These are phyloP conservation scores for Macrolepiota fuliginosa DNA, from an alignment of 768 basidiomycete species.

Conservation along the genomic window DNA sequence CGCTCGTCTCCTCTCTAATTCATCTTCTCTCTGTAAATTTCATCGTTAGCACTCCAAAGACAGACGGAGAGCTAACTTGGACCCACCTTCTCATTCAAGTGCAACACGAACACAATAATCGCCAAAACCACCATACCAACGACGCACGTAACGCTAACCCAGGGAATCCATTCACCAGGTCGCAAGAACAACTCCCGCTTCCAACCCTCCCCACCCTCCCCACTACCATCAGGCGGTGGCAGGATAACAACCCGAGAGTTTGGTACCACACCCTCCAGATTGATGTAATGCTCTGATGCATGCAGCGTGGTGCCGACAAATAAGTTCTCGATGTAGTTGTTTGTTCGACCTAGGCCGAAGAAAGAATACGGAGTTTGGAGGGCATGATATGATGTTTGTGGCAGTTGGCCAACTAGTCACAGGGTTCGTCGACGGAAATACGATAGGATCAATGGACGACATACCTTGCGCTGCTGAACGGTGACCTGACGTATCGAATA, in stretches of 20 bases:
- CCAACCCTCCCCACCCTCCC: slow-evolving; percentile 63
- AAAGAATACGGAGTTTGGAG: slow-evolving; percentile 91
- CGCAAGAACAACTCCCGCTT: slow-evolving; percentile 85
- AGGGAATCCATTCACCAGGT: slow-evolving; percentile 97
- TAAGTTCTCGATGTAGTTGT: slow-evolving; percentile 99
- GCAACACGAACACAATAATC: slow-evolving; percentile 80
- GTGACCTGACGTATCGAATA: slow-evolving; percentile 85
- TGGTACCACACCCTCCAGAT: slow-evolving; percentile 96
- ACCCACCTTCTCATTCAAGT: slow-evolving; percentile 89
- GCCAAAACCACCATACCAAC: slow-evolving; percentile 72
- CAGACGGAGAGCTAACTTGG: background rate
- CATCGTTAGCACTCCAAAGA: slow-evolving; percentile 2
- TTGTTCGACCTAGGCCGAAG: slow-evolving; percentile 95
- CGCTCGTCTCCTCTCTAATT: slow-evolving; percentile 80
- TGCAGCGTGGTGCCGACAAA: slow-evolving; percentile 92
- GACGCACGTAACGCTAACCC: slow-evolving; percentile 89
- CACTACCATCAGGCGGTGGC: slow-evolving; percentile 42
- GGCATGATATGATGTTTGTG: slow-evolving; percentile 90
- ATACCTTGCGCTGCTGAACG: slow-evolving; percentile 88
- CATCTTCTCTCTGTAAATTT: slow-evolving; percentile 78
- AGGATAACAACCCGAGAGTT: slow-evolving; percentile 97
- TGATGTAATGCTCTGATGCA: slow-evolving; percentile 69
- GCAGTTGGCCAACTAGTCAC: slow-evolving; percentile 78
- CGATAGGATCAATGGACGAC: slow-evolving; percentile 9
- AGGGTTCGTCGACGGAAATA: slow-evolving; percentile 8